Base-by-base conservation (phyloP, 2,329 filamentous ascomycete species). In the Colletotrichum phormii region DNA sequence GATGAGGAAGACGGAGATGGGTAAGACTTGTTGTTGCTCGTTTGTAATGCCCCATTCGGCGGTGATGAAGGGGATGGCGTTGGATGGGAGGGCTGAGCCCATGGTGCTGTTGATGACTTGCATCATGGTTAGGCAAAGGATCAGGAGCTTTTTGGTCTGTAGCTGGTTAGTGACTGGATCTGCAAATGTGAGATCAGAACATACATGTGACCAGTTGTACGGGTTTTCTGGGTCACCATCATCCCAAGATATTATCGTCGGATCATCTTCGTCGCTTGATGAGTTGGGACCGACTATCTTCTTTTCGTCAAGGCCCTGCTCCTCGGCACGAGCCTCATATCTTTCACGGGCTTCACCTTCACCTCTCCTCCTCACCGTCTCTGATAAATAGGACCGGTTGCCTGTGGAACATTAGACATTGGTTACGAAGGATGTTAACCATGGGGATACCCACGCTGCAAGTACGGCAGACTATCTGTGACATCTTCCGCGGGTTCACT, bases 101-200 rank as follows among this genome's bases (percentile, higher is more conserved):
- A 94, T 89, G 11, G 92, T 93, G 31, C 88, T 90, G 79, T 94
- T 94, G 78, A 93, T 84, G 55, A 93, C 90, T 65, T 88, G 85
- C 74, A 88, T 79, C 81, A 90, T 89, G 1, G 87, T 87, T 0
- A 88, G 85, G 31, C 89, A 77, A 2, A 92, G 77, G 6, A 93
- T 85, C 49, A 84, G 81, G 1, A 81, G 75, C 78, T 93, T 93
- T 76, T 86, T 89, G 62, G 76, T 76, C 87, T 91, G 74, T n/a
- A 13, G n/a, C 15, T 37, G 18, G 53, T 74, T 46, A 54, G 5
- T 46, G 18, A 15, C 13, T n/a, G 26, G 8, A 22, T 35, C 26
- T 3, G 18, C 8, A 24, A 13, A 5, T 18, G n/a, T 12, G 4
- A 2, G 5, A 33, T n/a, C 35, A 3, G 15, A 9, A 65, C 80